Evolutionary conservation across 2,329 filamentous ascomycete species (phyloP).

Genomic region (Chrysoporthe puriensis): DNA sequence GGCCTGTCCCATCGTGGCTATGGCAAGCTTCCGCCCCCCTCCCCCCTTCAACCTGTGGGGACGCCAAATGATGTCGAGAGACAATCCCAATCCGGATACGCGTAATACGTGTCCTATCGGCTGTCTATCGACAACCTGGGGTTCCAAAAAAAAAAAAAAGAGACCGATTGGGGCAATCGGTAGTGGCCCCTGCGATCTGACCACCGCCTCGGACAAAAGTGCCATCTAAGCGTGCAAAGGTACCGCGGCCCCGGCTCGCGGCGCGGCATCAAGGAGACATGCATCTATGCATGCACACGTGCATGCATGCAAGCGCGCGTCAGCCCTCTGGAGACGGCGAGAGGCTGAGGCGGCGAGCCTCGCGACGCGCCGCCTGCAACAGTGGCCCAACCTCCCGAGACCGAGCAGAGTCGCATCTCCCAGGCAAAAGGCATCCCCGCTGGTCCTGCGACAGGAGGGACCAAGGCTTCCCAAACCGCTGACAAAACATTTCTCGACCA

Average conservation of each 20-base stretch:
- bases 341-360: background rate
- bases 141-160: no score
- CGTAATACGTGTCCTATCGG: background rate
- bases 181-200: background rate
- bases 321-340: background rate
- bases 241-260: background rate
- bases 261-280: background rate
- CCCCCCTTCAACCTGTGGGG: background rate
- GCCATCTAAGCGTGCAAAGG: background rate
- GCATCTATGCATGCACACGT: background rate
- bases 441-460: no score
- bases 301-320: background rate
- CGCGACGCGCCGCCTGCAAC: background rate
- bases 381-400: background rate
- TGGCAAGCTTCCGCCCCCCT: background rate
- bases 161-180: background rate
- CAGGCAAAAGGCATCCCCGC: background rate
- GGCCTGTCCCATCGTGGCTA: conserved; percentile 1
- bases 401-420: background rate
- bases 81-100: background rate
- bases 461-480: background rate
- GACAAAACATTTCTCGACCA: background rate
- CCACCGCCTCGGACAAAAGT: background rate
- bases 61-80: background rate
- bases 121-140: background rate